Conservation (phyloP, 345 rosid genomes). For the Anastatica hierochuntica region DNA sequence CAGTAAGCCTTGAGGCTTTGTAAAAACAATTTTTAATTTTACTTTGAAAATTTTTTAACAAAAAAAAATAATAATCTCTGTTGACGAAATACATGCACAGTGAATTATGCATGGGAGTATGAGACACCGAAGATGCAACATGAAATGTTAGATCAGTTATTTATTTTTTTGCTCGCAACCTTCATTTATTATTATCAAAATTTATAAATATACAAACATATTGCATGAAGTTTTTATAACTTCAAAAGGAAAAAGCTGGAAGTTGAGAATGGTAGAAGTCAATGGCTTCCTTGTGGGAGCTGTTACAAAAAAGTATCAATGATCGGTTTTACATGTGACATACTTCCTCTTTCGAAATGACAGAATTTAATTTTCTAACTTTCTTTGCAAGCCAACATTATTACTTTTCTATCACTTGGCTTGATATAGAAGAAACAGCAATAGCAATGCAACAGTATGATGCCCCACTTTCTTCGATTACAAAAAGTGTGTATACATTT, state of each 20-base stretch:
- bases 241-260: slow-evolving; percentile 11
- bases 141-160: no score
- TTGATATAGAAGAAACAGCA: slow-evolving; percentile 12
- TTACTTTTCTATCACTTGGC: slow-evolving; percentile 4
- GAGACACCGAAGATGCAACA: no score
- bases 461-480: background rate
- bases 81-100: no score
- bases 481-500: background rate
- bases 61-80: no score
- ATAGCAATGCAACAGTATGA: background rate
- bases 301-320: slow-evolving; percentile 22
- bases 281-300: slow-evolving; percentile 21
- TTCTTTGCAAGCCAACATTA: slow-evolving; percentile 21
- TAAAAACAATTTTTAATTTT: no score
- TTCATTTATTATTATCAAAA: no score
- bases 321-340: slow-evolving; percentile 25
- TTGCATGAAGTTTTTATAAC: slow-evolving; percentile 2
- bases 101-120: no score
- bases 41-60: no score
- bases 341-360: slow-evolving; percentile 15
- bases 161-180: no score
- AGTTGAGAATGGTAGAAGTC: slow-evolving; percentile 23
- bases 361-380: slow-evolving; percentile 14
- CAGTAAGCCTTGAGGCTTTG: no score
- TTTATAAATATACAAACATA: no score